Conservation (phyloP, 805 yeast genomes). For the Metschnikowia cubensis region DNA sequence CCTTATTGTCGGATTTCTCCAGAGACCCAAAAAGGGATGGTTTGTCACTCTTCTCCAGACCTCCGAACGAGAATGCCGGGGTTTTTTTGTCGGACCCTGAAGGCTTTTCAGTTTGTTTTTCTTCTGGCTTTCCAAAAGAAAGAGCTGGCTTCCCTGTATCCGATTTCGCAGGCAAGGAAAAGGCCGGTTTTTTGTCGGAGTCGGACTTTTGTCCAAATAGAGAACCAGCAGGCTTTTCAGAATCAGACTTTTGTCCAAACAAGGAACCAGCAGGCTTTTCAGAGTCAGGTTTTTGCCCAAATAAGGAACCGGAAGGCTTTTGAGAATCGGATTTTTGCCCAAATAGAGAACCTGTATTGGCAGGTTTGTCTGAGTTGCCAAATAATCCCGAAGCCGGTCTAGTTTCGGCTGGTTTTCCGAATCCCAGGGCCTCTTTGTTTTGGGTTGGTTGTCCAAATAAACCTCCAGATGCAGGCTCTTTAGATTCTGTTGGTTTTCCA, state of each 20-base stretch:
- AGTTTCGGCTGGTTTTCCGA: not conserved
- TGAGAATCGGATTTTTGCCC: constrained; percentile 7
- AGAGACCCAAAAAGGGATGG: constrained; percentile 19
- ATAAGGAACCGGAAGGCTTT: not conserved
- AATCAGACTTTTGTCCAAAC: constrained; percentile 5
- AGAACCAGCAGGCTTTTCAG: constrained; percentile 8
- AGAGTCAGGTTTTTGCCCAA: constrained; percentile 1
- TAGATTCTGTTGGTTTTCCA: not conserved
- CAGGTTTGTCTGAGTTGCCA: not conserved
- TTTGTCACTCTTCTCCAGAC: constrained; percentile 1
- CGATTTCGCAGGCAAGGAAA: constrained; percentile 11
- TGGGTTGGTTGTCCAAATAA: not conserved
- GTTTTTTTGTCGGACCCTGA: not conserved
- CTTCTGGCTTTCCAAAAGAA: constrained; percentile 12
- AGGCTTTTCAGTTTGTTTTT: constrained; percentile 3
- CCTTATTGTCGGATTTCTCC: not conserved
- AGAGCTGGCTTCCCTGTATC: constrained; percentile 4
- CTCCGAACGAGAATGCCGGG: constrained; percentile 13
- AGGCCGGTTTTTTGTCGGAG: constrained; percentile 2
- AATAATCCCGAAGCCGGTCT: not conserved
- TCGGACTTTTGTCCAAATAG: constrained; percentile 17
- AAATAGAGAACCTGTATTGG: not conserved
- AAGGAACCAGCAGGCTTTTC: constrained; percentile 7
- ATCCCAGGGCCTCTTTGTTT: no score
- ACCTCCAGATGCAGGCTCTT: constrained; percentile 2